Conservation (phyloP, 768 basidiomycete genomes). For the Boletus barrowsii region DNA sequence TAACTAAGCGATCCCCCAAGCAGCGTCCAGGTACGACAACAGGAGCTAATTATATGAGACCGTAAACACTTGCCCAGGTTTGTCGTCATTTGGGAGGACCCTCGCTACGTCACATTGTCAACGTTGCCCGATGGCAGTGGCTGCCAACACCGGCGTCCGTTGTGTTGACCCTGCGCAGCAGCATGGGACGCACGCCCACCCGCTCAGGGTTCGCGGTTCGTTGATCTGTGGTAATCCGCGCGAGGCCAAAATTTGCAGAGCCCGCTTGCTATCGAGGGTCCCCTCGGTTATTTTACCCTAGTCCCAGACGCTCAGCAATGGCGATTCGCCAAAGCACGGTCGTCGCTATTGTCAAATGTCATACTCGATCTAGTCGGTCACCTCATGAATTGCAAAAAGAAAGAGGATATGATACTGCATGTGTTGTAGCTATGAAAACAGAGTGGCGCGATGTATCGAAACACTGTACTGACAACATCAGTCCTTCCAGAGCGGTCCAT, state of each 20-base stretch:
- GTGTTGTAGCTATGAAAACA: slow-evolving; percentile 23
- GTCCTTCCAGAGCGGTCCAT: slow-evolving; percentile 30
- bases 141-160: slow-evolving; percentile 5
- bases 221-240: slow-evolving; percentile 9
- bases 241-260: not conserved
- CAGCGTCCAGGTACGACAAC: slow-evolving; percentile 3
- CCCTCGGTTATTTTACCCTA: slow-evolving; percentile 13
- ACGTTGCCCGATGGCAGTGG: slow-evolving; percentile 3
- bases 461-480: slow-evolving; percentile 15
- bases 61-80: slow-evolving; percentile 6
- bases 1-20: not conserved
- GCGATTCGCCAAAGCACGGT: slow-evolving; percentile 4
- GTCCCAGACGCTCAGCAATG: slow-evolving; percentile 4
- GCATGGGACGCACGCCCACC: slow-evolving; percentile 3
- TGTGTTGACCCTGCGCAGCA: slow-evolving; percentile 17
- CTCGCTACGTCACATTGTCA: slow-evolving; percentile 13
- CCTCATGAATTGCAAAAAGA: slow-evolving; percentile 10
- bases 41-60: slow-evolving; percentile 10
- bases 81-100: not conserved
- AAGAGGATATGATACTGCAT: slow-evolving; percentile 14
- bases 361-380: not conserved
- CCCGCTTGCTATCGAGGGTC: slow-evolving; percentile 18
- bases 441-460: slow-evolving; percentile 16
- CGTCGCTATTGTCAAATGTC: not conserved
- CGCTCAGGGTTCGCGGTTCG: slow-evolving; percentile 18